Percentiles rank a stretch among this genome's conserved stretches.
phyloP scores from a whole-genome alignment of 140 eudicot species.

The Ambrosia hybrid region DNA sequence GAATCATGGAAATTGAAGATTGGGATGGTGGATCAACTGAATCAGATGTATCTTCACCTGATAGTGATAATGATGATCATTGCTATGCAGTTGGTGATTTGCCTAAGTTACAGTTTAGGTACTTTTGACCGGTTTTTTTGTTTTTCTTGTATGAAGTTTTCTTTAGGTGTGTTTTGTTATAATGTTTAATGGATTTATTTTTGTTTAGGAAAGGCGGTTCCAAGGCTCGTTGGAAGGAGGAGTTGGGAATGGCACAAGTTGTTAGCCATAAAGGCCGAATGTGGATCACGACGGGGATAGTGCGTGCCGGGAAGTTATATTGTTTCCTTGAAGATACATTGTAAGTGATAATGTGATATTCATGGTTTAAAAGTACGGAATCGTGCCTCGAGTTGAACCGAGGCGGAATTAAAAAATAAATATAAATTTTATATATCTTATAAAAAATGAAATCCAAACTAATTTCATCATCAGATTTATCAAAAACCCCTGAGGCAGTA shows the following conservation, averaged over 20 bases:
- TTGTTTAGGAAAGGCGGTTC: slow-evolving; percentile 45
- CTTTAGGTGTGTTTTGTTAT: background rate
- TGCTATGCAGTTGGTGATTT: slow-evolving; percentile 23
- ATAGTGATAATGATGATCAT: slow-evolving; percentile 27
- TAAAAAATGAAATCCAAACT: too few species aligned
- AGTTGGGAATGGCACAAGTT: slow-evolving; percentile 71
- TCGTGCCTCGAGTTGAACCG: too few species aligned
- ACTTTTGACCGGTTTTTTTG: background rate
- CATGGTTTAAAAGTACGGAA: too few species aligned
- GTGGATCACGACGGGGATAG: slow-evolving; percentile 72
- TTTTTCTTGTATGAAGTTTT: background rate
- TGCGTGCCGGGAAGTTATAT: slow-evolving; percentile 52
- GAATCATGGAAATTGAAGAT: slow-evolving; percentile 18
- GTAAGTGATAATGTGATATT: slow-evolving; percentile 49
- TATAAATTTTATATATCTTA: too few species aligned
- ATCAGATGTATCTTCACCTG: slow-evolving; percentile 35
- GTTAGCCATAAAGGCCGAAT: slow-evolving; percentile 54
- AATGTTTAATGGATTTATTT: background rate
- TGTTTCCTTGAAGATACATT: slow-evolving; percentile 62
- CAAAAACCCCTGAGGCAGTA: too few species aligned
- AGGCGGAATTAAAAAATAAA: too few species aligned
- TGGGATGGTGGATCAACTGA: slow-evolving; percentile 33
- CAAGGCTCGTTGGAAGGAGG: slow-evolving; percentile 65
- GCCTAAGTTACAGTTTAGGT: slow-evolving; percentile 43
- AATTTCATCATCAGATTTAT: too few species aligned